These are phyloP conservation scores for Diplotaxis tenuifolia DNA, from an alignment of 345 rosid genomes.

Conservation along the genomic window DNA sequence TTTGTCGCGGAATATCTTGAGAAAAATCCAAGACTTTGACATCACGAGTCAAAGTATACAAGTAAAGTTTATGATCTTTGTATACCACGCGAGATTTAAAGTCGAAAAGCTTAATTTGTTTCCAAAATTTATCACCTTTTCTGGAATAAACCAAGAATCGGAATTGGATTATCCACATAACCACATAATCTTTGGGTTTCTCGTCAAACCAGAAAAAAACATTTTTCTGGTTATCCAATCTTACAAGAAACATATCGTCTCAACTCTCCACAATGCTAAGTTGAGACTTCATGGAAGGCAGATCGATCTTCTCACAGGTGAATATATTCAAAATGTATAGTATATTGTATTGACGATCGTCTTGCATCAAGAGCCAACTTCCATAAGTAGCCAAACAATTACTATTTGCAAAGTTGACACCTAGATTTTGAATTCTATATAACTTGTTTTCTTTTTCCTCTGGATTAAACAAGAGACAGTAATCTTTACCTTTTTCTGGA, in stretches of 20 bases:
- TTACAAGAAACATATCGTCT: background rate
- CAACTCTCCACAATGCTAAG: background rate
- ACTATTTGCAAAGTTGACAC: background rate
- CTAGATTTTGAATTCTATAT: slow-evolving; percentile 1
- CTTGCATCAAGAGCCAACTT: slow-evolving; percentile 13
- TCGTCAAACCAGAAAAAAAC: background rate
- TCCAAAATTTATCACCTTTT: slow-evolving; percentile 9
- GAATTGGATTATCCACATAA: background rate
- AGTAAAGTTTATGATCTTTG: too few species aligned
- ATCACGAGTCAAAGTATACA: too few species aligned
- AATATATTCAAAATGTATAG: background rate
- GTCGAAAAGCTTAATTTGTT: background rate
- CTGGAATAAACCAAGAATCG: background rate
- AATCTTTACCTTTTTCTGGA: slow-evolving; percentile 14
- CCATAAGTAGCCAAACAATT: background rate
- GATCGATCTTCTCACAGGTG: background rate
- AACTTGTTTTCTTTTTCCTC: background rate
- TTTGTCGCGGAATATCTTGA: background rate
- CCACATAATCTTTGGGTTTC: slow-evolving; percentile 10
- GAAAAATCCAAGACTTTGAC: too few species aligned
- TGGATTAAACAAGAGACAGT: background rate
- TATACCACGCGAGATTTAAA: too few species aligned
- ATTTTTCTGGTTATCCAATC: background rate
- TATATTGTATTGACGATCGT: background rate
- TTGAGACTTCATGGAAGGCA: background rate